Evolutionary conservation across 305 asterid species (phyloP), one percentile per base, ranked within the genome.

Genomic region (Ajuga reptans): DNA sequence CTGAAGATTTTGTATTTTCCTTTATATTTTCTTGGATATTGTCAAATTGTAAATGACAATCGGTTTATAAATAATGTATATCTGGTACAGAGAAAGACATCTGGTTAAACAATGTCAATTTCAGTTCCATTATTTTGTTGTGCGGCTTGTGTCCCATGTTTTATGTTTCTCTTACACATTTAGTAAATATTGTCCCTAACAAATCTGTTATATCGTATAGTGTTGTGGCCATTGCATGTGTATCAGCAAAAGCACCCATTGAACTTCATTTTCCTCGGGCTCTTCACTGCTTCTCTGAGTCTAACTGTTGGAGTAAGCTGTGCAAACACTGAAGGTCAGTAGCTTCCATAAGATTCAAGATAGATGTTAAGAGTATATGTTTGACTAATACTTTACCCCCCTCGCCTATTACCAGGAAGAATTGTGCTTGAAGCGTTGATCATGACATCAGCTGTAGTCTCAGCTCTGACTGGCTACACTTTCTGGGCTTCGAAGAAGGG

Each of bases 401-500:
- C 14, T 12, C 33, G 33, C 29, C 64, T 58, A 43, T 39, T 64
- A 59, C 9, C 95, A 93, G 97, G 97, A 78, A 81, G 75, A 78
- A 80, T 89, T 60, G 97, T 91, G 82, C 95, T 93, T 7, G 91
- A 91, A 77, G 97, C 97, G 64, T 77, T 89, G 54, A 72, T 87
- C 81, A 66, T 93, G 86, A 93, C 99, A 54, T 88, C 96, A 8
- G 93, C 95, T n/a, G 96, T 93, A 53, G 96, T 91, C 77, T 66
- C 80, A 31, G 95, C 91, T 57, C 84, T 93, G 65, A 93, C 96
- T 51, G 89, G 88, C 9, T 93, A 93, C 72, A 93, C 99, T 52
- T 93, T 93, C 89, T 93, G 97, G 99, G 99, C 99, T 79, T 73
- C 96, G 36, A 89, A 78, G 89, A 93, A 79, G 86, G 97, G 99